Evolutionary conservation across 495 filamentous ascomycete genomes (phyloP).

Genomic region (Penicillium atrosanguineum): DNA sequence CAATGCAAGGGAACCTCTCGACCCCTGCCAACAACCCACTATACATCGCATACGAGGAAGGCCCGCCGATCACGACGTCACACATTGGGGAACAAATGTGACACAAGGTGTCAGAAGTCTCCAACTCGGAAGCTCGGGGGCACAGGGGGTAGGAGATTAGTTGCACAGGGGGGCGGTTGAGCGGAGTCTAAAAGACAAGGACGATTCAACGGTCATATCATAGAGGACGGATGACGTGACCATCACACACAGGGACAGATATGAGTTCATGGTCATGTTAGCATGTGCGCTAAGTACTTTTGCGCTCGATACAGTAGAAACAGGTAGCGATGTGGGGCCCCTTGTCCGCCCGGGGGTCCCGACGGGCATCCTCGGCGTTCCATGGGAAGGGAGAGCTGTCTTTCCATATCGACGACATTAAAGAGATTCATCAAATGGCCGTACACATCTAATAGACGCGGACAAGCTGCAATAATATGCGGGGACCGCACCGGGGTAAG

Average conservation of each 20-base stretch:
- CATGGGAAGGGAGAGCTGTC: neutral
- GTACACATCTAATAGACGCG: neutral
- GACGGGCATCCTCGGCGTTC: neutral
- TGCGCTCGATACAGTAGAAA: neutral
- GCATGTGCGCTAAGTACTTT: neutral
- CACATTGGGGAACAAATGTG: neutral
- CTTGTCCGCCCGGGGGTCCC: too few species aligned
- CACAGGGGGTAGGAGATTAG: neutral
- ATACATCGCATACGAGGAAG: slow-evolving; percentile 1
- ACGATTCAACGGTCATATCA: neutral
- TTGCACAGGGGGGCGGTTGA: neutral
- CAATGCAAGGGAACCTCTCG: neutral
- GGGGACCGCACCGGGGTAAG: neutral
- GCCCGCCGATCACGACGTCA: slow-evolving; percentile 21
- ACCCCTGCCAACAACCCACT: neutral
- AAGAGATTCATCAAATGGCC: neutral
- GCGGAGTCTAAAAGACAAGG: neutral
- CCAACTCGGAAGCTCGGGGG: neutral
- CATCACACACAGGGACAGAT: neutral
- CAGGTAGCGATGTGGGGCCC: neutral
- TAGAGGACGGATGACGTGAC: neutral
- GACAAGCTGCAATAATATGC: neutral
- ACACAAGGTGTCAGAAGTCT: neutral
- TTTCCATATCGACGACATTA: neutral
- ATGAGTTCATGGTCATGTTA: neutral